A percentile compares a stretch with the other conserved stretches of the same genome.
Evolutionary conservation across 371 early-diverging fungal genomes (phyloP).

Genomic region (Saksenaea vasiformis): DNA sequence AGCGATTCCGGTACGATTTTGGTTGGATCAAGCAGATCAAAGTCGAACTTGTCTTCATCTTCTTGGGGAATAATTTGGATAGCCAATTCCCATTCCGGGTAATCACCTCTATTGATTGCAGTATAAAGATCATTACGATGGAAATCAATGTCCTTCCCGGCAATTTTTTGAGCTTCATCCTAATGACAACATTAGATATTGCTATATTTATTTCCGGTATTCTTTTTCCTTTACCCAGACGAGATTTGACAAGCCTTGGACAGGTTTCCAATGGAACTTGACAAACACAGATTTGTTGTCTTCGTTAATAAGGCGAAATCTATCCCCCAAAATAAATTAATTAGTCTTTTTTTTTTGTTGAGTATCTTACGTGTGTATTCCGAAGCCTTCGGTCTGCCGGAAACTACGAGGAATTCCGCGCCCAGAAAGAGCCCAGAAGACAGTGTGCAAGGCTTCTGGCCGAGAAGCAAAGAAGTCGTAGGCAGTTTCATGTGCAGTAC

Average conservation of each 20-base stretch:
- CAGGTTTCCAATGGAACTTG: constrained; percentile 59
- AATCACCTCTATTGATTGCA: constrained; percentile 49
- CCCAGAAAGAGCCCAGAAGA: constrained; percentile 47
- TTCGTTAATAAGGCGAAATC: constrained; percentile 50
- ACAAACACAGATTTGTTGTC: constrained; percentile 39
- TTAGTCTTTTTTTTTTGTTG: neutral
- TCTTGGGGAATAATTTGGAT: constrained; percentile 48
- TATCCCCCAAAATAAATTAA: neutral
- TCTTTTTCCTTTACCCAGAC: constrained; percentile 29
- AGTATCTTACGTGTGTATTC: constrained; percentile 31
- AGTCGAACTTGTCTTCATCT: constrained; percentile 48
- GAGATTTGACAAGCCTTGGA: constrained; percentile 42
- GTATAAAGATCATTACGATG: constrained; percentile 48
- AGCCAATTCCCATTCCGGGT: constrained; percentile 53
- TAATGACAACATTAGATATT: neutral
- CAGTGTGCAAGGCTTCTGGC: constrained; percentile 49
- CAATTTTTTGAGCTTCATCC: constrained; percentile 54
- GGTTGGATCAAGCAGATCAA: constrained; percentile 55
- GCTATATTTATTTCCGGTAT: neutral
- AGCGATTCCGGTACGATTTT: constrained; percentile 55
- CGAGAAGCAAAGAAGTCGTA: constrained; percentile 53
- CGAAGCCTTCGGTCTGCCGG: constrained; percentile 49
- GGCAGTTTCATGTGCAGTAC: constrained; percentile 50
- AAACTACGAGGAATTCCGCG: constrained; percentile 46
- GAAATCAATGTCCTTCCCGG: constrained; percentile 54